Base-by-base conservation (phyloP, 768 basidiomycete genomes). In the Kwoniella bestiolae region DNA sequence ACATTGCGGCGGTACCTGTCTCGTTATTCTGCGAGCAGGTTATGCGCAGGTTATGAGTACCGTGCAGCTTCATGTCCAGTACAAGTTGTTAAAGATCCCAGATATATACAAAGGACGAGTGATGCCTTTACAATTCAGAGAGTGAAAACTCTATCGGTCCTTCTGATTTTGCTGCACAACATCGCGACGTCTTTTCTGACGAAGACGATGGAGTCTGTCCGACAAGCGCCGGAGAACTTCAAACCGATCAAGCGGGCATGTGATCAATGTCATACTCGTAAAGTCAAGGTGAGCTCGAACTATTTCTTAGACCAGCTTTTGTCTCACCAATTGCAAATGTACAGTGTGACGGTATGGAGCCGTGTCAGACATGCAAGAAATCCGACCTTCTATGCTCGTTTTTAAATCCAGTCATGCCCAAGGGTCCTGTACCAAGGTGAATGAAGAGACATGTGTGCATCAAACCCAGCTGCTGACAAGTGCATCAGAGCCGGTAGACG, bases 231-330 rank as follows among this genome's bases (percentile, higher is more conserved):
- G 8, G 14, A 41, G 12, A 41, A 11, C 46, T 12, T 26, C 28
- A 52, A n/a, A 31, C 50, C 28, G 44, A 46, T 60, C 32, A 63
- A 63, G 56, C 51, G 64, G 14, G 74, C 74, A 41, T 75, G 74
- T 52, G 74, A 75, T 34, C 63, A 68, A 38, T 75, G 74, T 47
- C 71, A 72, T 65, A 60, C 51, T 14, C 65, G 69, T 16, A 66
- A 69, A 51, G 65, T 72, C 68, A 75, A 75, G 63, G 73, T 72
- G 32, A 52, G 62, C 23, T 23, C 25, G 16, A 38, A n/a, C n/a
- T n/a, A 5, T 9, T 23, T 29, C 47, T 38, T 8, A 29, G 7
- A 31, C 49, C 6, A 31, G 8, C 9, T 56, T 18, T 6, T n/a
- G 21, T 25, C 57, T 26, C 41, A 26, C 16, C 44, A 34, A 18